A percentile compares a stretch with the other conserved stretches of the same genome.
Evolutionary conservation across 768 basidiomycete genomes (phyloP).

Genomic region (Termitomyces sp.): DNA sequence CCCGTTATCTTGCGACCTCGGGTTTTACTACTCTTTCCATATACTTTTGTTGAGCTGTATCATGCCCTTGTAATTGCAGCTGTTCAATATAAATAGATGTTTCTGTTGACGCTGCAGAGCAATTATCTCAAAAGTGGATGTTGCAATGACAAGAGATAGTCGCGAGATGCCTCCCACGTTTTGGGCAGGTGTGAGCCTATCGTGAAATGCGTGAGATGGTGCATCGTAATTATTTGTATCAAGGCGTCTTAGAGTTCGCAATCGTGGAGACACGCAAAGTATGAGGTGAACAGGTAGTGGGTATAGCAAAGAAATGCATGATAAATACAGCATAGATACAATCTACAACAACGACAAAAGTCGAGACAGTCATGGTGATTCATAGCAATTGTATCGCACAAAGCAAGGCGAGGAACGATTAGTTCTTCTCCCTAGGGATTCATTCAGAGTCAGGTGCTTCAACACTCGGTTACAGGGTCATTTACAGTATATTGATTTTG

Average conservation of each 20-base stretch:
- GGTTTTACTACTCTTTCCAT: background rate
- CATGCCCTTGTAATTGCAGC: background rate
- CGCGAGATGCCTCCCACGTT: too few relatives aligned
- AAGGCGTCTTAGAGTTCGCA: background rate
- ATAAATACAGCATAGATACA: too few relatives aligned
- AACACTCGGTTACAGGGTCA: background rate
- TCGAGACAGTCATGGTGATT: too few relatives aligned
- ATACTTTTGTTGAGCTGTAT: constrained; percentile 10
- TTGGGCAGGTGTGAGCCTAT: too few relatives aligned
- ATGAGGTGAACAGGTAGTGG: background rate
- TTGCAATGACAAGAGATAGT: background rate
- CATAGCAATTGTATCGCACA: too few relatives aligned
- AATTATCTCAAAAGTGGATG: background rate
- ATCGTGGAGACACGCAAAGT: background rate
- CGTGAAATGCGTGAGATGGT: too few relatives aligned
- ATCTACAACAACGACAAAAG: too few relatives aligned
- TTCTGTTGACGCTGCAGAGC: background rate
- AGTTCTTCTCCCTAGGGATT: too few relatives aligned
- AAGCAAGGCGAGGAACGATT: too few relatives aligned
- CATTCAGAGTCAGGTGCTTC: too few relatives aligned
- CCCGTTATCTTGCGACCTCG: background rate
- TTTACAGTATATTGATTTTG: constrained; percentile 6
- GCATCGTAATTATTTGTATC: background rate
- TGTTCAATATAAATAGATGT: background rate
- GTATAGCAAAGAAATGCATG: too few relatives aligned